Base-by-base conservation (phyloP, 768 basidiomycete genomes). In the Chalciporus sphaerocephalus region DNA sequence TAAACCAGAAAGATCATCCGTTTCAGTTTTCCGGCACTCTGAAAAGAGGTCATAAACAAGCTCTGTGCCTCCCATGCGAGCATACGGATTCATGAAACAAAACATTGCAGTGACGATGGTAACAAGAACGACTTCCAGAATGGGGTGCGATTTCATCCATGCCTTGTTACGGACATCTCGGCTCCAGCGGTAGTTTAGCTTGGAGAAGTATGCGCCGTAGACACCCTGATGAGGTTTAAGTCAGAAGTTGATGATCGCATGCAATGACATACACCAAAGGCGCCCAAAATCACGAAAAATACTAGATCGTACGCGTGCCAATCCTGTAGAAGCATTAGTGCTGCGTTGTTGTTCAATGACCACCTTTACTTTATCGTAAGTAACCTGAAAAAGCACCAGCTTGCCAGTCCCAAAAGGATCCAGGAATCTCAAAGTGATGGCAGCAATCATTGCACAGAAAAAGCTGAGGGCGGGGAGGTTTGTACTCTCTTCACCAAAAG, bases 401-500 rank as follows among this genome's bases (percentile, higher is more conserved):
- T 96, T 96, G 18, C 92, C 92, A 5, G 91, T 95, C 12, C 92
- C 89, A 58, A 97, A 97, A 0, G 96, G 96, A 64, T 99, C 88
- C 27, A 98, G 81, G 48, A 94, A 86, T 68, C 84, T 79, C 36
- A 99, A 72, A 1, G 95, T 95, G 55, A 97, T 86, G 1, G 95
- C 95, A 2, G 96, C 96, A 53, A 98, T 90, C 78, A 98, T 84
- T 2, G 96, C 96, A 60, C 96, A 98, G 65, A 99, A 94, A 70
- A 99, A 99, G 58, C 92, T 95, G 34, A 32, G n/a, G 61, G 33
- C 64, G 67, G 38, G 4, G 16, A 20, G 4, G 34, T 44, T n/a
- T 38, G 4, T 11, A 36, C 28, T 24, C 18, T n/a, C 24, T 38
- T 30, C 44, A 38, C 13, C 13, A 17, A 43, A 25, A 38, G 43